Evolutionary conservation across 768 basidiomycete genomes (phyloP), one percentile per base, ranked within the genome.

Genomic region (Tricholoma hemisulphureum): DNA sequence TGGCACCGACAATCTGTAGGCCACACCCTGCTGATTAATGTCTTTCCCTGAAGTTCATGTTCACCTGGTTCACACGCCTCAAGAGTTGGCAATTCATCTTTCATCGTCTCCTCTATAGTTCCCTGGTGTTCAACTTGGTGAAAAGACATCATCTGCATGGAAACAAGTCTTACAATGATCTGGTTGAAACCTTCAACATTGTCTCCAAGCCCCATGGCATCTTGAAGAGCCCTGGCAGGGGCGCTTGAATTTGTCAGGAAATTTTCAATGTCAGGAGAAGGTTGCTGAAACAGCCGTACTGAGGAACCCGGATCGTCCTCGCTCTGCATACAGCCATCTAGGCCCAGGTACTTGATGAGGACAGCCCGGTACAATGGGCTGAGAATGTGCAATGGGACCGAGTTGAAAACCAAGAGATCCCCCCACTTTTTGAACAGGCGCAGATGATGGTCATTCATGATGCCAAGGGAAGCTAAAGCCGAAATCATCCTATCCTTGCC

Each of bases 361-460:
- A n/a, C 29, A 35, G 50, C 37, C 21, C 23, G 54, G 16, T 61
- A 46, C 32, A 61, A 20, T 13, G 48, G 56, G 18, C 23, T 41
- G 6, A 57, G 18, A 1, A 43, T 32, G 32, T 28, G 18, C 6
- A n/a, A 35, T 4, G 53, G 54, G 35, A 61, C 21, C 0, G 56
- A 58, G 28, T 35, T n/a, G 21, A 61, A 28, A 28, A 61, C 58
- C 6, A 29, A 23, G 7, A 26, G 32, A 6, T 49, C 18, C 10
- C 51, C 60, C 48, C 34, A 55, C 41, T 53, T 43, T 46, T 32
- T 21, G 11, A 58, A 50, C 2, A 52, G 11, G 14, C 7, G 26
- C 6, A 61, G 49, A 24, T 61, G 60, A 21, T 51, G 24, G 34
- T 61, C 57, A n/a, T 26, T 52, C 32, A 54, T 11, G 31, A 61